A percentile compares a stretch with the other conserved stretches of the same genome.
Evolutionary conservation across 345 rosid genomes (phyloP).

Genomic region (Orychophragmus violaceus): DNA sequence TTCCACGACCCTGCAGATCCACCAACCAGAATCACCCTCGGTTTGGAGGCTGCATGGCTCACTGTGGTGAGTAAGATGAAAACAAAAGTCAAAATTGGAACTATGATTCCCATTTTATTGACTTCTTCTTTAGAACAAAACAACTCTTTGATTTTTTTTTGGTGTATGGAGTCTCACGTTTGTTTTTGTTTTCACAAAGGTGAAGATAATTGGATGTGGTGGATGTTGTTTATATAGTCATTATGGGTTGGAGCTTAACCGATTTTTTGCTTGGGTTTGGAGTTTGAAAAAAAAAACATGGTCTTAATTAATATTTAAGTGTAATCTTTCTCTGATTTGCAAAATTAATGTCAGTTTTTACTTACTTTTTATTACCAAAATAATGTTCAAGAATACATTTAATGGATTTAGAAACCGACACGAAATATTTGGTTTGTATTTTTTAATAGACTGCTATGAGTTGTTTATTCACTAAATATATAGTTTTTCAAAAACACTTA

Average conservation of each 20-base stretch:
- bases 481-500: background rate
- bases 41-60: slow-evolving; percentile 33
- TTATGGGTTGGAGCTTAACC: slow-evolving; percentile 10
- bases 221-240: slow-evolving; percentile 17
- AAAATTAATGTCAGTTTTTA: slow-evolving; percentile 3
- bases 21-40: slow-evolving; percentile 43
- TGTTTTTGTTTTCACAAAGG: background rate
- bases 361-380: background rate
- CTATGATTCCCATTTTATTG: background rate
- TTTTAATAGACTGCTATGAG: background rate
- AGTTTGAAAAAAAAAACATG: background rate
- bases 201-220: background rate
- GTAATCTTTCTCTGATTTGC: slow-evolving; percentile 14
- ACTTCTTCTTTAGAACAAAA: background rate
- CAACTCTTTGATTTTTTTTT: background rate
- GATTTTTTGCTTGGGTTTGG: background rate
- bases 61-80: slow-evolving; percentile 20
- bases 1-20: slow-evolving; percentile 52
- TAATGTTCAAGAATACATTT: background rate
- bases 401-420: background rate
- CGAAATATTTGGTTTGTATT: background rate
- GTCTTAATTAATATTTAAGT: background rate
- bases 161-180: background rate
- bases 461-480: background rate
- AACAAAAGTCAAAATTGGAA: slow-evolving; percentile 21